Evolutionary conservation across 768 basidiomycete genomes (phyloP).

Genomic region (Rhodotorula taiwanensis): DNA sequence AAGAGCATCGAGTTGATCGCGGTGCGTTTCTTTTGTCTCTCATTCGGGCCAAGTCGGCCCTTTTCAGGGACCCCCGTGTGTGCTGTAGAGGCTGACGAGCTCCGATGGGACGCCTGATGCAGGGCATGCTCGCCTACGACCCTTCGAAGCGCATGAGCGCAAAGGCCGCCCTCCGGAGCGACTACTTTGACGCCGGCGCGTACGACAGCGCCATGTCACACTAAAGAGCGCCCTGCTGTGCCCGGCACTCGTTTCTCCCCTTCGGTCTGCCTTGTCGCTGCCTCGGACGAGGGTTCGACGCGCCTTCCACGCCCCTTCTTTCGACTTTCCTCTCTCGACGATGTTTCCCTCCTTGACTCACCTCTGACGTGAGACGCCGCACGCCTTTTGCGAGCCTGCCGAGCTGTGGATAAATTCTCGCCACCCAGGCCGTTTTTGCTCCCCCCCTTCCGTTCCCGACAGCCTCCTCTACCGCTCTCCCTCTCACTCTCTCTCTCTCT

Average conservation of each 20-base stretch:
- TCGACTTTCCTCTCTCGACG: too few relatives aligned
- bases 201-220: background rate
- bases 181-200: slow-evolving; percentile 31
- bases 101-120: background rate
- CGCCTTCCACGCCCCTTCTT: too few relatives aligned
- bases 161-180: slow-evolving; percentile 27
- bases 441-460: background rate
- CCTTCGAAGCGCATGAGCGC: slow-evolving; percentile 35
- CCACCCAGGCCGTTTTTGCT: background rate
- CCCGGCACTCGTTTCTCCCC: too few relatives aligned
- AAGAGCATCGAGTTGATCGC: slow-evolving; percentile 34
- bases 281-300: too few relatives aligned
- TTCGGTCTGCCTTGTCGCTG: too few relatives aligned
- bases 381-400: too few relatives aligned
- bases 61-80: background rate
- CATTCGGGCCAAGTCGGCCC: background rate
- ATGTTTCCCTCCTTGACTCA: too few relatives aligned
- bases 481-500: background rate
- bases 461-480: background rate
- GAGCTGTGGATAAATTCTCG: background rate
- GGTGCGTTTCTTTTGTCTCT: slow-evolving; percentile 8
- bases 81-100: background rate
- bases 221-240: too few relatives aligned
- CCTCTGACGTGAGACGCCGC: too few relatives aligned
- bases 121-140: slow-evolving; percentile 39